These are phyloP conservation scores for Aureobasidium uvarum DNA, from an alignment of 2,329 filamentous ascomycete genomes.

Conservation along the genomic window DNA sequence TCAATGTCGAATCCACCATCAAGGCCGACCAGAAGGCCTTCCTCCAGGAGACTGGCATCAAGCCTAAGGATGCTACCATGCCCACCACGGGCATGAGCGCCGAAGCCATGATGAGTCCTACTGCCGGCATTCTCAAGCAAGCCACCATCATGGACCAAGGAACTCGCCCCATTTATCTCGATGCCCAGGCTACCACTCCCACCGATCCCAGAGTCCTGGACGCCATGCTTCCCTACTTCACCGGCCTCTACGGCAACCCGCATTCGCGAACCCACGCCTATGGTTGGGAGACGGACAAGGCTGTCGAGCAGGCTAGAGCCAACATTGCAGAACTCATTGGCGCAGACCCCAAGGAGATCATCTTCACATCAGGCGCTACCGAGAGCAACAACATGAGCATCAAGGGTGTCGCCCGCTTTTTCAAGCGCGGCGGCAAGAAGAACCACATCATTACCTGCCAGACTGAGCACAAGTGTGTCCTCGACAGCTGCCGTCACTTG, in stretches of 20 bases:
- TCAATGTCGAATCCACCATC: constrained; percentile 78
- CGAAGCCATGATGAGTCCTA: constrained; percentile 70
- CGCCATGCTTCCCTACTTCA: constrained; percentile 93
- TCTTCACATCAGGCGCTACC: constrained; percentile 96
- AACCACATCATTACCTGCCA: constrained; percentile 97
- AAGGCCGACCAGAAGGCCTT: constrained; percentile 84
- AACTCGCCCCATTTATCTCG: constrained; percentile 90
- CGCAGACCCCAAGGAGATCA: constrained; percentile 95
- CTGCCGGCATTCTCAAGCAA: constrained; percentile 78
- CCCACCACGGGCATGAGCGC: constrained; percentile 58
- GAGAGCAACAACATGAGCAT: constrained; percentile 99
- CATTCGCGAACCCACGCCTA: constrained; percentile 97
- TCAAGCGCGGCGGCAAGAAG: constrained; percentile 90
- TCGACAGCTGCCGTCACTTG: constrained; percentile 94
- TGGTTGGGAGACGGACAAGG: constrained; percentile 97
- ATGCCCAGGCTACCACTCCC: constrained; percentile 97
- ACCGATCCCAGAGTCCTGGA: constrained; percentile 93
- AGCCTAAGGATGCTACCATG: constrained; percentile 57
- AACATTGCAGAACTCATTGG: constrained; percentile 86
- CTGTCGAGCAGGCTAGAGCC: constrained; percentile 79
- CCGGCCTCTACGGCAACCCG: constrained; percentile 92
- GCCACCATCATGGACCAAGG: constrained; percentile 92
- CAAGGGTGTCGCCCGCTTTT: constrained; percentile 96
- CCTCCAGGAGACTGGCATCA: constrained; percentile 55
- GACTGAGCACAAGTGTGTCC: constrained; percentile 98